Base-by-base conservation (phyloP, 208 protist species). In the Acanthamoeba culbertsoni region DNA sequence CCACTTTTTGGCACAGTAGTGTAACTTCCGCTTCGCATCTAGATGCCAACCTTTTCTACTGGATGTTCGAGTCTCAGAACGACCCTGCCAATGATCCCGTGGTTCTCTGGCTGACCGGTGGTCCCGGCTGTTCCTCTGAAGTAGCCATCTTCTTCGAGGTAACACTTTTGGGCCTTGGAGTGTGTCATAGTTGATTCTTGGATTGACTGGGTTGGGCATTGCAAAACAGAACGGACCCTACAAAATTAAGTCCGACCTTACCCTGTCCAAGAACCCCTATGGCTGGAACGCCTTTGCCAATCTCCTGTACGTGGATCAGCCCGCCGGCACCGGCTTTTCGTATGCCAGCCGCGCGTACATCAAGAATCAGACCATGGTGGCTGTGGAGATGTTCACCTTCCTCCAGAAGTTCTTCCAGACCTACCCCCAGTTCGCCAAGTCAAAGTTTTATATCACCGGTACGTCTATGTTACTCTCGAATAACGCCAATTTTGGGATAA, bases 41-140 rank as follows among this genome's bases (percentile, higher is more conserved):
- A 89, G 79, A 89, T 28, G 45, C 71, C 46, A 95, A 95, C 63
- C 45, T 94, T 1, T 95, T 95, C 45, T 95, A 93, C 90, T 95
- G 90, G 90, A 93, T 95, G 79, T 93, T 94, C 75, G 91, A 91
- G 48, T n/a, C 91, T 73, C 79, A 95, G 93, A 14, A 43, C 35
- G 92, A 86, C 59, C 79, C 91, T 14, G 77, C 91, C 57, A 62
- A 91, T 12, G 84, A 65, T 20, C 94, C 94, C 35, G 48, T 95
- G 26, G 33, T 95, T 8, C 37, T 94, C 4, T 95, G 89, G 62
- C 59, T 94, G 26, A 92, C 86, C 33, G 86, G 86, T 59, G 86
- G 86, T 35, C 86, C 86, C 2, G 86, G 86, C 26, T 92, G 86
- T 59, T 77, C 59, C 5, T 92, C 86, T 42, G 86, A 92, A 37